Base-by-base conservation (phyloP, 495 filamentous ascomycete genomes). In the Pyronema omphalodes region DNA sequence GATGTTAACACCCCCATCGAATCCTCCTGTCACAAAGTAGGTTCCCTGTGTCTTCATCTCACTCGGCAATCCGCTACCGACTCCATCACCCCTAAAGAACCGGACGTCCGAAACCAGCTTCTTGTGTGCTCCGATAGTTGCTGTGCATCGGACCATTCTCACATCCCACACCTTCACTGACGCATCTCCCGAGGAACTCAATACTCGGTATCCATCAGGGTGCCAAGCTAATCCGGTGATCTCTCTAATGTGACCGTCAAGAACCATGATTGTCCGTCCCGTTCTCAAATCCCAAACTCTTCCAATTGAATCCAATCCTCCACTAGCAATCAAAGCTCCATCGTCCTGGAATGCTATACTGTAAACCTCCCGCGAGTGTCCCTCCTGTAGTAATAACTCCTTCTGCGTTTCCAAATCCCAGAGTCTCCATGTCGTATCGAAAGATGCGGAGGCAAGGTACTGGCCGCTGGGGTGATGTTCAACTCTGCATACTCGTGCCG, bases 81-180 rank as follows among this genome's bases (percentile, higher is more conserved):
- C 59, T 86, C 87, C 4, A 72, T 68, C 3, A 87, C 91, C 68
- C 7, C 93, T 88, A 68, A 82, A 96, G 86, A 91, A 96, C 55
- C 88, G 73, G 17, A 99, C 68, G 66, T 99, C 91, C 0, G 88
- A 85, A 6, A 99, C 89, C 11, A 89, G 80, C 50, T 86, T 87
- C 52, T 80, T 83, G 68, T 99, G 89, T 1, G 91, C 93, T 9
- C 88, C 91, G 48, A 99, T 83, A 0, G 81, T 82, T 8, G 84
- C 89, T 0, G 76, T 79, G 55, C 81, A 80, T 58, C 81, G 77
- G 45, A 95, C 88, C 64, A 87, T 86, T 2, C 91, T 79, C 45
- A 96, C 71, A 66, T 99, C 91, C 91, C 91, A 99, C 70, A 88
- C 93, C 66, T 95, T 96, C 53, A 91, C 81, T 77, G 88, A 94